phyloP scores from a whole-genome alignment of 1,284 basidiomycete genomes.

The Pseudozyma flocculosa region DNA sequence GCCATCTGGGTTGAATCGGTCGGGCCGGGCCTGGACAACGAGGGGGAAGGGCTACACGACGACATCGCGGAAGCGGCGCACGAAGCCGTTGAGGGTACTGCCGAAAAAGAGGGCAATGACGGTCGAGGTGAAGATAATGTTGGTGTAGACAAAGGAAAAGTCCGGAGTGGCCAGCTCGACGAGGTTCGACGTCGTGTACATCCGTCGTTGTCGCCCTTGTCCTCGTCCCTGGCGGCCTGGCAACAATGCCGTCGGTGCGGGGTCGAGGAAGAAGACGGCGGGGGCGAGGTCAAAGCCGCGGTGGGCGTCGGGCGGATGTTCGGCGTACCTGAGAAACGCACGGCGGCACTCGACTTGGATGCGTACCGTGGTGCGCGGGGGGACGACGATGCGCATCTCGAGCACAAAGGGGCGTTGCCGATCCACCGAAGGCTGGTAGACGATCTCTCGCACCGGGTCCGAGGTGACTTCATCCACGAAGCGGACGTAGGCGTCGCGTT shows the following conservation, averaged over 20 bases:
- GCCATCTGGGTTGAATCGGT: no score
- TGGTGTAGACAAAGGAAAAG: conserved; percentile 99
- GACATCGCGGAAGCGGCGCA: conserved; percentile 68
- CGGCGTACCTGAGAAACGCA: conserved; percentile 86
- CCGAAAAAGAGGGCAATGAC: conserved; percentile 82
- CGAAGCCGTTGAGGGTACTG: conserved; percentile 81
- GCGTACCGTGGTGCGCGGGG: conserved; percentile 65
- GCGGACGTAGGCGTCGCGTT: conserved; percentile 26
- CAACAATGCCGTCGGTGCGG: conserved; percentile 1
- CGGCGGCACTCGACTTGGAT: conserved; percentile 77
- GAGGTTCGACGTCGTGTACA: conserved; percentile 79
- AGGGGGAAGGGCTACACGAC: no score
- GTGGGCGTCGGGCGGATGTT: conserved; percentile 93
- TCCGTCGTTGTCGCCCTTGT: conserved; percentile 30
- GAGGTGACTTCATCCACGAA: conserved; percentile 26
- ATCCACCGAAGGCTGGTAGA: conserved; percentile 31
- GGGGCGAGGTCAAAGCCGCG: conserved; percentile 89
- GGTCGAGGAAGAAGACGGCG: conserved; percentile 59
- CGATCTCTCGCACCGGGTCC: conserved; percentile 25
- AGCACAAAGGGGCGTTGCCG: conserved; percentile 29
- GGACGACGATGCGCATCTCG: conserved; percentile 70
- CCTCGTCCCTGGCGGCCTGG: not conserved
- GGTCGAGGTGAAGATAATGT: conserved; percentile 65
- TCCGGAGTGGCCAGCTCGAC: conserved; percentile 92
- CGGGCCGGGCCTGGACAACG: no score